phyloP scores from a whole-genome alignment of 208 protist genomes.

The Acanthamoeba lenticulata region DNA sequence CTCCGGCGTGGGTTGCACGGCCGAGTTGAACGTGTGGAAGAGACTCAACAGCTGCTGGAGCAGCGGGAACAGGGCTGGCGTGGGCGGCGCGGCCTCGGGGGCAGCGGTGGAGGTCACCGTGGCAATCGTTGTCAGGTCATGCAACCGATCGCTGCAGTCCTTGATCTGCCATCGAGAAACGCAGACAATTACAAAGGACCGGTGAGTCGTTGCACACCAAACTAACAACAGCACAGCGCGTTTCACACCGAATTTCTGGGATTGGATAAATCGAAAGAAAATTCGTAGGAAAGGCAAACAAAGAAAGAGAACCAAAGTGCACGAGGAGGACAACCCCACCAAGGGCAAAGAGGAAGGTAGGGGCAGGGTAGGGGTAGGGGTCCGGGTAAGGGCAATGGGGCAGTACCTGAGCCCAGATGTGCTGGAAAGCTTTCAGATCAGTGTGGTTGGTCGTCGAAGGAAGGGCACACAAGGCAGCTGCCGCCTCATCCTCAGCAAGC shows the following conservation, averaged over 20 bases:
- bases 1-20: neutral
- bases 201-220: neutral
- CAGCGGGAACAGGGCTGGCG: neutral
- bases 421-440: neutral
- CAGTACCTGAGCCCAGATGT: neutral
- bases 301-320: neutral
- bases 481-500: neutral
- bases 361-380: neutral
- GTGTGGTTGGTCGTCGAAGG: neutral
- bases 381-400: neutral
- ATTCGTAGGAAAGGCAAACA: neutral
- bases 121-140: neutral
- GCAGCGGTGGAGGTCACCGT: neutral
- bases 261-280: neutral
- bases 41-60: slow-evolving; percentile 25
- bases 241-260: neutral
- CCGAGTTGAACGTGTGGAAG: slow-evolving; percentile 10
- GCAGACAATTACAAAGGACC: neutral
- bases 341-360: neutral
- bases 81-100: neutral
- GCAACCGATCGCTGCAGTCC: neutral
- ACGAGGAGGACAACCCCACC: neutral
- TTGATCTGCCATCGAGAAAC: neutral
- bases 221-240: neutral
- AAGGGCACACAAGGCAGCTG: neutral